Base-by-base conservation (phyloP, 192 early-diverging fungal species). In the Chytriomyces confervae region DNA sequence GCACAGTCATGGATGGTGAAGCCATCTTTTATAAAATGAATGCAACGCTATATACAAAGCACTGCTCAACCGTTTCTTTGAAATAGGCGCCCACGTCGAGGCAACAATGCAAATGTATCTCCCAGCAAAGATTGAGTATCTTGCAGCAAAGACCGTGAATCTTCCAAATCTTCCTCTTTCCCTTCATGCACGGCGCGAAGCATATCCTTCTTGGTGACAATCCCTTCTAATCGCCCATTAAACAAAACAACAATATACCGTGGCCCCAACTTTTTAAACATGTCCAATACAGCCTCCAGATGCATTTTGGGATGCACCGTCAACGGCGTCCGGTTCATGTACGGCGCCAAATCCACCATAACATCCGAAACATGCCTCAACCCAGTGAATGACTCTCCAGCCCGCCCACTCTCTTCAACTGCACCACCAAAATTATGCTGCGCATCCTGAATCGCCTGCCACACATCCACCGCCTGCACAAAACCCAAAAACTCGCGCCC, bases 251-350 rank as follows among this genome's bases (percentile, higher is more conserved):
- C 23, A 20, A 87, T 75, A 76, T 85, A 85, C 9, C 86, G 79
- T 16, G 80, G 81, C 10, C 83, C 88, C 5, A 89, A 76, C 71
- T 89, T 87, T 62, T 86, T 86, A 70, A 89, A 89, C 60, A 89
- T 69, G 51, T 89, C 88, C 72, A 86, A 69, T 24, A 86, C 86
- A 69, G 84, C 49, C 60, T 87, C 88, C 48, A 88, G 68, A 2
- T 81, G 72, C 5, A 86, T 78, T 44, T 74, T 62, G 5, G 85
- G 85, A 78, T 84, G 76, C 72, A 86, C 82, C 5, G 69, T 53
- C 29, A 85, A 79, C 66, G 88, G 88, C 2, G 81, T 80, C 36
- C 64, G 77, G 77, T 86, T 77, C 5, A 79, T 20, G 49, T 62
- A 83, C 36, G 79, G 53, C 20, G 53, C 47, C 11, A 85, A 57